These are phyloP conservation scores for Cercospora zeina DNA, from an alignment of 2,329 filamentous ascomycete genomes.

Conservation along the genomic window DNA sequence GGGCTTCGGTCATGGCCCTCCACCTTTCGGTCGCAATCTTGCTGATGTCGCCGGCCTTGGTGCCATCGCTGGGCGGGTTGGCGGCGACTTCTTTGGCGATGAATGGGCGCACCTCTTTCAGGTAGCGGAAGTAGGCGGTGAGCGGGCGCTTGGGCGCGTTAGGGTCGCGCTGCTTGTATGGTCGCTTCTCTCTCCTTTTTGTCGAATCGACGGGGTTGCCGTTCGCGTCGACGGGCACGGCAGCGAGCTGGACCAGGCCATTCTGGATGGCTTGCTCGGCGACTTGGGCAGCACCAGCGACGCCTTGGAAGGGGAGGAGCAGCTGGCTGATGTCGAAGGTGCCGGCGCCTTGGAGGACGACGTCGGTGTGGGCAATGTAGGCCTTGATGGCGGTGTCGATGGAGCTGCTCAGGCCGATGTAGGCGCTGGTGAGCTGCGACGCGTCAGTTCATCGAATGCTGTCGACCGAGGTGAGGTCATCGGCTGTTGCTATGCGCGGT, in stretches of 20 bases:
- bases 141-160: slow-evolving; percentile 92
- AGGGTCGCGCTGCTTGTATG: slow-evolving; percentile 65
- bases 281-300: slow-evolving; percentile 31
- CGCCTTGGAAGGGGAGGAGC: slow-evolving; percentile 33
- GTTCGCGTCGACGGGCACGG: slow-evolving; percentile 12
- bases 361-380: slow-evolving; percentile 85
- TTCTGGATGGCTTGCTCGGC: slow-evolving; percentile 28
- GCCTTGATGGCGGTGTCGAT: slow-evolving; percentile 78
- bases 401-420: slow-evolving; percentile 75
- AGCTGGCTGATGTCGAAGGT: slow-evolving; percentile 39
- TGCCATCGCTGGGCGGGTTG: slow-evolving; percentile 56
- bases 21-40: slow-evolving; percentile 84
- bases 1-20: slow-evolving; percentile 70
- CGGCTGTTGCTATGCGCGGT: slow-evolving; percentile 10
- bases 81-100: slow-evolving; percentile 68
- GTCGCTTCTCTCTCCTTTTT: slow-evolving; percentile 39
- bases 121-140: slow-evolving; percentile 93
- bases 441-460: slow-evolving; percentile 6
- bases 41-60: slow-evolving; percentile 82
- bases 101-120: slow-evolving; percentile 80
- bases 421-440: slow-evolving; percentile 69
- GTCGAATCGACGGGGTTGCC: slow-evolving; percentile 23
- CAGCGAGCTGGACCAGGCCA: slow-evolving; percentile 17
- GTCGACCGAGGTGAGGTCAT: not conserved
- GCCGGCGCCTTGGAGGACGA: slow-evolving; percentile 62